Evolutionary conservation across 2,329 filamentous ascomycete species (phyloP).

Genomic region (Stagonosporopsis vannaccii): DNA sequence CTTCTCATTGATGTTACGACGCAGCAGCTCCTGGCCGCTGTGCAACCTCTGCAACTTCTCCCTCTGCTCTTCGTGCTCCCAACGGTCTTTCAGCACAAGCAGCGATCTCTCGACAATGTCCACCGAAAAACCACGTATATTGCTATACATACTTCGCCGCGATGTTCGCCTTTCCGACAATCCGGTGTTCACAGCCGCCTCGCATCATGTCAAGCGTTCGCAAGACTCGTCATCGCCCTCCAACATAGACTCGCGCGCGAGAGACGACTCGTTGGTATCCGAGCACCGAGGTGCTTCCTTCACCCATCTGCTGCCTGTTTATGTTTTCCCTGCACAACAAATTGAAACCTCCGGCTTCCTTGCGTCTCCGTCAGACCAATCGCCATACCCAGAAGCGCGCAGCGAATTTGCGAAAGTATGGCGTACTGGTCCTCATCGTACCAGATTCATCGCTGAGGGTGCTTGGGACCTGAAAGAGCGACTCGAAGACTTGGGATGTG

Average conservation of each 20-base stretch:
- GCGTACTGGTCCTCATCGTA: constrained; percentile 75
- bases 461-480: constrained; percentile 75
- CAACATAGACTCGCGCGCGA: constrained; percentile 43
- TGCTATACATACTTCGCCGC: constrained; percentile 75
- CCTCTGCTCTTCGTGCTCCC: constrained; percentile 35
- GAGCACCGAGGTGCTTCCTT: constrained; percentile 31
- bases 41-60: constrained; percentile 37
- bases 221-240: constrained; percentile 15
- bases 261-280: constrained; percentile 41
- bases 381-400: constrained; percentile 72
- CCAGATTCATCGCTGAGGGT: constrained; percentile 74
- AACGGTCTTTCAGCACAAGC: constrained; percentile 22
- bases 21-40: constrained; percentile 42
- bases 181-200: constrained; percentile 69
- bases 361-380: constrained; percentile 48
- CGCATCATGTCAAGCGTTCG: constrained; percentile 32
- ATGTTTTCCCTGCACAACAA: constrained; percentile 73
- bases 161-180: constrained; percentile 79
- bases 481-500: constrained; percentile 66
- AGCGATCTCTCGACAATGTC: constrained; percentile 31
- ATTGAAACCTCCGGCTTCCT: constrained; percentile 79
- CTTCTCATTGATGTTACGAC: constrained; percentile 41
- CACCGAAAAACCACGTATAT: constrained; percentile 51
- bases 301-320: constrained; percentile 70
- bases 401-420: constrained; percentile 72